These are phyloP conservation scores for Trichophyton rubrum DNA, from an alignment of 2,329 filamentous ascomycete species.

Conservation along the genomic window DNA sequence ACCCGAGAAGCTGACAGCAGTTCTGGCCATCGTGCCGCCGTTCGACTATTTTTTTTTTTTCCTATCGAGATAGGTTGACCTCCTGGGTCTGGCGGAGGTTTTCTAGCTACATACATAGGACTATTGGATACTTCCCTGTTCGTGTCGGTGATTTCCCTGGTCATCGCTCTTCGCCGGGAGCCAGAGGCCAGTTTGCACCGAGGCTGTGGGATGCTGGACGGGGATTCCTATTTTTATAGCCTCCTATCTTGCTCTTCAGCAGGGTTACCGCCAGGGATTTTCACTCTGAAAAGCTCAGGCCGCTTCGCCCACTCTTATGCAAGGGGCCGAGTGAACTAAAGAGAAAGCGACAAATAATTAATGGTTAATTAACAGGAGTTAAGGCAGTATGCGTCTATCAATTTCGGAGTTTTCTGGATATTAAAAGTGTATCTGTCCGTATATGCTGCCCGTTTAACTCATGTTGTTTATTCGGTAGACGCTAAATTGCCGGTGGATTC, in stretches of 20 bases:
- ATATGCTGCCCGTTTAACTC: too few species aligned
- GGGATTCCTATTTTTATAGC: background rate
- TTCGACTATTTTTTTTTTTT: background rate
- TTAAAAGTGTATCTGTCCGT: too few species aligned
- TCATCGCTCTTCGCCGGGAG: background rate
- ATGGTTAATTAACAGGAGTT: too few species aligned
- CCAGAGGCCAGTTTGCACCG: background rate
- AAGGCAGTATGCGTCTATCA: too few species aligned
- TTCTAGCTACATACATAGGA: background rate
- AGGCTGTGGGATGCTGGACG: background rate
- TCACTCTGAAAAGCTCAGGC: background rate
- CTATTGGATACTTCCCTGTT: background rate
- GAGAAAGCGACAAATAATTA: too few species aligned
- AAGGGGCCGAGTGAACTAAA: background rate
- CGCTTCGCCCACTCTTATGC: background rate
- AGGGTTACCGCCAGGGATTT: background rate
- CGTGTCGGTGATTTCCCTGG: background rate
- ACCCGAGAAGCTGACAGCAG: background rate
- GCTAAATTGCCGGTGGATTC: too few species aligned
- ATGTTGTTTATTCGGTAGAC: too few species aligned
- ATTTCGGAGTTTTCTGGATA: too few species aligned
- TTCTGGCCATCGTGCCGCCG: background rate
- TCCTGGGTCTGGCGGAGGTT: background rate
- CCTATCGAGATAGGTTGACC: background rate
- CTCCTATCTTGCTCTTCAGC: background rate